Evolutionary conservation across 768 basidiomycete species (phyloP), one percentile per base, ranked within the genome.

Genomic region (Auricularia sp.): DNA sequence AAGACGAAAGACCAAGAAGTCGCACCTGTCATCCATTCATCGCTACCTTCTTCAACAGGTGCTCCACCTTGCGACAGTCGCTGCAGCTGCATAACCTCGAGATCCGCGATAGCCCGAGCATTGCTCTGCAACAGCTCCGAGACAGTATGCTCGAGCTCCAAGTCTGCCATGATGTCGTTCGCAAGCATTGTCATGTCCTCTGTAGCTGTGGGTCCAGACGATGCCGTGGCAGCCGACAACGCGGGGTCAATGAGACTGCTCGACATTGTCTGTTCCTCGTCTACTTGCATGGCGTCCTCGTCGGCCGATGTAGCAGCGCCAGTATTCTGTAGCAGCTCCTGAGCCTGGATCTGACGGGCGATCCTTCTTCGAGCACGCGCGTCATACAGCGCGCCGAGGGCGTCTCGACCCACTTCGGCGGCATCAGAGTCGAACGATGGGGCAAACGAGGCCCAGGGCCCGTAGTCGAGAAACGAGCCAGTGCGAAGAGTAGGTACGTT

Each of bases 11-110:
- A 66, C 39, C n/a, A 65, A 63, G 69, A 56, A 36, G 34, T 73
- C 86, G 68, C 70, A 91, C 91, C 91, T 66, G 83, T 83, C 68
- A 90, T 86, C 87, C 87, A 91, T 72, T 93, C 91, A 73, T 91
- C 90, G 11, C 88, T 87, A 39, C 80, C 87, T 70, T 85, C 82
- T 71, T 85, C 81, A 1, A 65, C 63, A 39, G 54, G 23, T 29
- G 7, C 58, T 64, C 51, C 79, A 11, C 74, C 29, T 29, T 29
- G 73, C 16, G 77, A 77, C 36, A 88, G 71, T 11, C 91, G 83
- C 63, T 74, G 71, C 21, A 74, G 76, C 70, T 93, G 91, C 60
- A 93, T 77, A 68, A 84, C 81, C 68, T 85, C 85, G 14, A 93
- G 76, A 62, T 85, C 77, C 62, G 76, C 71, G 59, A 93, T 75